Percentiles rank a stretch among this genome's conserved stretches.
phyloP scores from a whole-genome alignment of 192 early-diverging fungal species.

The Allomyces macrogynus region DNA sequence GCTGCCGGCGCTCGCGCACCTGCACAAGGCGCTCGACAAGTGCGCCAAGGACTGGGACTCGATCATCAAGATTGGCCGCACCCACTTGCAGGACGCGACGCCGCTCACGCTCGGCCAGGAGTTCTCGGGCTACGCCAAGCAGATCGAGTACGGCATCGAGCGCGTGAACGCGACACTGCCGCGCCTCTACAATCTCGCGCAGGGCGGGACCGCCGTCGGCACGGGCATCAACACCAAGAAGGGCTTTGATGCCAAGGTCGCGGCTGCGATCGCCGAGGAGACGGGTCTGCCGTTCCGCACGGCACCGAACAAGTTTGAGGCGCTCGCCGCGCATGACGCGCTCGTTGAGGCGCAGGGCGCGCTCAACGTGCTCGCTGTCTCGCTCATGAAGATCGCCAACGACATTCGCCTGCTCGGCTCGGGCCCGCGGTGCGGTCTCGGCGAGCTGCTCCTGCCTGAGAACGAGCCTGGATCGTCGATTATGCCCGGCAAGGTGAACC shows the following conservation, averaged over 20 bases:
- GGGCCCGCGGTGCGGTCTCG: conserved; percentile 93
- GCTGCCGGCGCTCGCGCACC: conserved; percentile 60
- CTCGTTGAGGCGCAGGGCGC: conserved; percentile 90
- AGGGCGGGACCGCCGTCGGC: conserved; percentile 92
- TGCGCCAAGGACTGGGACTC: conserved; percentile 66
- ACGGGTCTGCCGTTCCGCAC: conserved; percentile 82
- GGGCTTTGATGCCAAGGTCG: conserved; percentile 82
- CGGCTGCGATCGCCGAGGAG: conserved; percentile 63
- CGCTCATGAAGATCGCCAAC: conserved; percentile 98
- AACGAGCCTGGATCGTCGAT: conserved; percentile 99
- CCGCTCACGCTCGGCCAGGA: conserved; percentile 95
- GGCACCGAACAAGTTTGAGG: conserved; percentile 99
- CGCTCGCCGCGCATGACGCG: conserved; percentile 94
- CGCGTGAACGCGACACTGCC: conserved; percentile 65
- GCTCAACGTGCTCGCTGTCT: conserved; percentile 83
- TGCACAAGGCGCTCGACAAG: conserved; percentile 57
- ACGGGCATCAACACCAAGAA: conserved; percentile 89
- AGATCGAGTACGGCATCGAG: conserved; percentile 72
- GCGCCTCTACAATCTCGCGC: conserved; percentile 79
- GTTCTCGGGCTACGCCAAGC: conserved; percentile 92
- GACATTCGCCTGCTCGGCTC: conserved; percentile 94
- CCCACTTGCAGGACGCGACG: conserved; percentile 95
- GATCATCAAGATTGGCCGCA: conserved; percentile 98
- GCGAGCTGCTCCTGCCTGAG: conserved; percentile 87
- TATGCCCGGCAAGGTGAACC: conserved; percentile 99